Base-by-base conservation (phyloP, 1,284 basidiomycete genomes). In the Stereum hirsutum region DNA sequence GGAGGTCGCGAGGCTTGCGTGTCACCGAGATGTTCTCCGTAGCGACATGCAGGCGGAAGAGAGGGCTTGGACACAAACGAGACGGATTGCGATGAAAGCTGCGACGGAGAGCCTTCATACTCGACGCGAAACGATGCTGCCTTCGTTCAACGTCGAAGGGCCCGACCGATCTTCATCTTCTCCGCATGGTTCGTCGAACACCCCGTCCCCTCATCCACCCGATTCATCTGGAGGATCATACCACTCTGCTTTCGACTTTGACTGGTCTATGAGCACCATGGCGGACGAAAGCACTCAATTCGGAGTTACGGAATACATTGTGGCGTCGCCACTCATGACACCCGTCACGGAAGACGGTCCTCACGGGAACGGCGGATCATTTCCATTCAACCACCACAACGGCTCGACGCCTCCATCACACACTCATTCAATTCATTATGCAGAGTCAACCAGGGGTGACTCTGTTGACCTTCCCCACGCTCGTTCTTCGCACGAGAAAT, bases 41-140 rank as follows among this genome's bases (percentile, higher is more conserved):
- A 69, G 74, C 31, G 92, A 96, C 59, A 67, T 93, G 27, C 69
- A 72, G 28, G 78, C 78, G 4, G 89, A 91, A 54, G 73, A 77
- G 46, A 72, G 73, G 27, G 78, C 82, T 42, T 82, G 82, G 74
- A 72, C 72, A 46, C 63, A 70, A 39, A 75, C 80, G n/a, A 83
- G 81, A 51, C 71, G 70, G 43, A 67, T 84, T 21, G 88, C 88
- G 15, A 61, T 90, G 46, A 75, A 75, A 51, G 79, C 77, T 20
- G 89, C 87, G 6, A 78, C 75, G 32, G 74, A 81, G 55, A 74
- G 74, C 5, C 59, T 88, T n/a, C 70, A 74, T 46, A 69, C 61
- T 44, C 70, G 61, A 55, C 52, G 56, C 41, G 55, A 55, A 6
- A 49, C 49, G 27, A 70, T 69, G 64, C 68, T 69, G 3, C 51